A percentile compares a stretch with the other conserved stretches of the same genome.
phyloP scores from a whole-genome alignment of 73 alveolate genomes.

The Paramecium pentaurelia region DNA sequence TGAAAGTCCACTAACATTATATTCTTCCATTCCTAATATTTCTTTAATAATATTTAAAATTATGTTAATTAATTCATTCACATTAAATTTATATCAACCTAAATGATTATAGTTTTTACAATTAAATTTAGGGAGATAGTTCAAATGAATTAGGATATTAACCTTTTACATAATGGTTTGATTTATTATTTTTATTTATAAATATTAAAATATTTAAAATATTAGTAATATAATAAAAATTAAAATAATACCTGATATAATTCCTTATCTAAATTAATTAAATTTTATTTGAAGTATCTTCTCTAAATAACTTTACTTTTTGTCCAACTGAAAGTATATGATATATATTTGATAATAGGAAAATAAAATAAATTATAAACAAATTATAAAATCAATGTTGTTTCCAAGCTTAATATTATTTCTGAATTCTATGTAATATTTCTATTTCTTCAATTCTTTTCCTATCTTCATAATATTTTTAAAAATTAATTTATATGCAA shows the following conservation, averaged over 20 bases:
- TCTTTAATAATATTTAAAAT: neutral
- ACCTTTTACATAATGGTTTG: neutral
- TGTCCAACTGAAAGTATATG: too few relatives aligned
- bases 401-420: conserved; percentile 27
- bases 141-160: neutral
- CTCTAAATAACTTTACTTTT: neutral
- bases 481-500: neutral
- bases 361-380: neutral
- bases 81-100: too few relatives aligned
- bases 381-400: neutral
- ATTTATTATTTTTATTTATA: too few relatives aligned
- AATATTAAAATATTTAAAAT: too few relatives aligned
- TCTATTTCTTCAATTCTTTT: conserved; percentile 32
- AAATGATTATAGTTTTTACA: too few relatives aligned
- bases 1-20: too few relatives aligned
- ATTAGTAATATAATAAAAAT: too few relatives aligned
- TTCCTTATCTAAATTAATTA: neutral
- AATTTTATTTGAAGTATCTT: too few relatives aligned
- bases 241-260: neutral
- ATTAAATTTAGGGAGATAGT: too few relatives aligned
- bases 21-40: neutral
- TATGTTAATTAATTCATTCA: too few relatives aligned
- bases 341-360: neutral
- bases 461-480: conserved; percentile 40
- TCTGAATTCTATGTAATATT: conserved; percentile 32